Conservation (phyloP, 495 filamentous ascomycete species). For the Aspergillus steynii region DNA sequence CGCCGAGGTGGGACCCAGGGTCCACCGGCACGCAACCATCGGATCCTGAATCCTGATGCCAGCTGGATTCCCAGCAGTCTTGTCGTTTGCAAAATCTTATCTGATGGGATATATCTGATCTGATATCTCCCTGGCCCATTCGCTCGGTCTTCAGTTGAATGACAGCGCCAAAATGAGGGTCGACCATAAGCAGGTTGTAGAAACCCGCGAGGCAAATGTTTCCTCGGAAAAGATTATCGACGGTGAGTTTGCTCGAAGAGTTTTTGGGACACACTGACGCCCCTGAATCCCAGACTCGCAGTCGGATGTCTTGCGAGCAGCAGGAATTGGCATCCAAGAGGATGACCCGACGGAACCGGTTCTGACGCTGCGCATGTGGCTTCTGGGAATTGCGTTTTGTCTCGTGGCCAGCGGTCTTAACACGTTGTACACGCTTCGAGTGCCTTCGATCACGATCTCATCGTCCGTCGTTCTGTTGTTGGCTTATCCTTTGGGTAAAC, state of each 20-base stretch:
- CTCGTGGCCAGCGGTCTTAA: slow-evolving; percentile 62
- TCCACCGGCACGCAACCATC: background rate
- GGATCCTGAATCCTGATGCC: background rate
- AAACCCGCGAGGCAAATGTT: background rate
- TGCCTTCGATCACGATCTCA: slow-evolving; percentile 53
- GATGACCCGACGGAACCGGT: slow-evolving; percentile 38
- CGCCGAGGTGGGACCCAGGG: background rate
- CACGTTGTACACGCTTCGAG: slow-evolving; percentile 62
- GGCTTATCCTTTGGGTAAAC: slow-evolving; percentile 63
- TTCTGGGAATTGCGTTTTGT: slow-evolving; percentile 59
- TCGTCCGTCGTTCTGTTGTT: slow-evolving; percentile 62
- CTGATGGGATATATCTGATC: slow-evolving; percentile 2
- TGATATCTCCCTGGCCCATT: background rate
- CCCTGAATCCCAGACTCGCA: slow-evolving; percentile 15
- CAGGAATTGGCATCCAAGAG: slow-evolving; percentile 24
- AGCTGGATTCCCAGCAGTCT: background rate
- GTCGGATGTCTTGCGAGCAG: slow-evolving; percentile 26
- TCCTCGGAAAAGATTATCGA: slow-evolving; percentile 1
- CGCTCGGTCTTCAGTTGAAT: background rate
- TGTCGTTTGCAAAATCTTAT: slow-evolving; percentile 1
- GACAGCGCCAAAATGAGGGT: background rate
- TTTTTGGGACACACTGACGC: background rate
- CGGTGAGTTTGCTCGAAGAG: background rate
- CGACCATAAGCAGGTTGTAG: background rate
- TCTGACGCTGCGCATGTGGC: slow-evolving; percentile 66